Evolutionary conservation across 352 stramenopile species (phyloP), one percentile per base, ranked within the genome.

Genomic region (Globisporangium polare): DNA sequence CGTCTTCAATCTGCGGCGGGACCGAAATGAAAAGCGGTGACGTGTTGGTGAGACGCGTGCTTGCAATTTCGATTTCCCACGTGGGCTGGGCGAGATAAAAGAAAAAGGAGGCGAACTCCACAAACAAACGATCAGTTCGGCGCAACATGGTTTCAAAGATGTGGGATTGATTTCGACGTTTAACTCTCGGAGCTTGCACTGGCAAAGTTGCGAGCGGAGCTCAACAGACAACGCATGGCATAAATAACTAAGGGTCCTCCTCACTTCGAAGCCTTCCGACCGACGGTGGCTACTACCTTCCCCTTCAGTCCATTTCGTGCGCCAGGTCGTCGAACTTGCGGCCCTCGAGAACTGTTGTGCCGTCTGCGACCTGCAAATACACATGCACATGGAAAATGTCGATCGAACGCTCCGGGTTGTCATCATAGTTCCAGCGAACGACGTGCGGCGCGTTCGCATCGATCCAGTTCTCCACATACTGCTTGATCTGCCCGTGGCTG

Each of bases 321-420:
- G 83, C 60, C 18, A 94, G 58, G 45, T 89, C 76, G 42, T 93
- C 82, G 43, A 92, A 72, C 47, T 80, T 73, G 17, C 86, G 78
- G 33, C 59, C 74, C 33, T 86, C 77, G 9, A 93, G 65, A 39
- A 94, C 86, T 9, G 75, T 77, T 24, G 71, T 60, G 47, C 66
- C 69, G 12, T 78, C 68, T 8, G 66, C 60, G 45, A 93, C 84
- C 75, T 94, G 86, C 46, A 95, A 77, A 70, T 94, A 95, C 65
- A 95, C 86, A 72, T 95, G 86, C n/a, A 95, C 86, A 65, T 95
- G 86, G 73, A 94, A 95, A 64, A 95, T 94, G 63, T 92, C 77
- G 80, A 95, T 95, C 5, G 86, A 95, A 27, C 86, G 83, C 65
- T 95, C 84, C 50, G 84, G 80, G 58, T 95, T 95, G 71, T 95